Evolutionary conservation across 1,284 basidiomycete species (phyloP), one percentile per base, ranked within the genome.

Genomic region (Vanrija humicola): DNA sequence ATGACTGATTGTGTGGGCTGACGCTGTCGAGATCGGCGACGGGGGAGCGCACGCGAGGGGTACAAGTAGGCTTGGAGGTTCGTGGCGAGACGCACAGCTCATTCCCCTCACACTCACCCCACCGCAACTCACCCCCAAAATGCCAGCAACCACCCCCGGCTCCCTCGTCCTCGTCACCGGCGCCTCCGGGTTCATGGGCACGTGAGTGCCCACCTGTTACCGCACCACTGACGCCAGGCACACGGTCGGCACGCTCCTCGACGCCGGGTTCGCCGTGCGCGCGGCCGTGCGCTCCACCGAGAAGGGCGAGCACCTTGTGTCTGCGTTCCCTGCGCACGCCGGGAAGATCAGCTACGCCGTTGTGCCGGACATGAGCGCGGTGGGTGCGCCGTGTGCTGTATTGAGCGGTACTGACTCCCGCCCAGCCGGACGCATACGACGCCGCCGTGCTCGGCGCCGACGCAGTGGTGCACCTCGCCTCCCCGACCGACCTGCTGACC

Each of bases 371-470:
- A 82, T 85, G 64, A 80, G 78, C 16, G 72, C 80, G 75, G 80
- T 82, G 43, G 21, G 43, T 44, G 8, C 10, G 7, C 5, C 25
- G 10, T n/a, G 21, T 23, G 21, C 21, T 23, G 6, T 5, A 8
- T 18, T 18, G 38, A 10, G 18, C 18, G 19, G 15, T 3, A 7
- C 16, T 38, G 15, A 38, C 40, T 2, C 28, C 23, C 21, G 21
- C 21, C 18, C 38, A 83, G 82, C 79, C 82, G 18, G 83, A 82
- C 19, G 84, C 82, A 1, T 87, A 87, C 62, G 84, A 87, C 64
- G 81, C 84, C 44, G 84, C 83, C 1, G 83, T 87, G 34, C 82
- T 83, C 64, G 84, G 79, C 7, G 81, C 87, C 5, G 82, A 85
- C 61, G 85, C 77, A 3, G 82, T 87, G 12, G 65, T 70, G 10